Percentiles rank a stretch among this genome's conserved stretches.
phyloP scores from a whole-genome alignment of 2,329 filamentous ascomycete species.

The Ustulina deusta region DNA sequence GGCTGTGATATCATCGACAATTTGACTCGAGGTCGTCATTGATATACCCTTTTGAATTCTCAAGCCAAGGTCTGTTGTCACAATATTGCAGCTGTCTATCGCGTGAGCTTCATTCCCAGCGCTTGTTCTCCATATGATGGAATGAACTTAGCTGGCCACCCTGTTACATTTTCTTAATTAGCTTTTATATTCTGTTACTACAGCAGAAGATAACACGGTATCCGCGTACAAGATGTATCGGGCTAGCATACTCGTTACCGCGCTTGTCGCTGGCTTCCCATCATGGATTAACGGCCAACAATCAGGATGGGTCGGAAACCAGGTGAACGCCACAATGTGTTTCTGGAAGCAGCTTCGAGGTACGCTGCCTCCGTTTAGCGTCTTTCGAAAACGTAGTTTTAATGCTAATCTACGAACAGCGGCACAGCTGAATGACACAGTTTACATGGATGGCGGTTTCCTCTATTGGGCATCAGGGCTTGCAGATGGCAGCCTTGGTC shows the following conservation, averaged over 20 bases:
- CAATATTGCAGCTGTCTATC: slow-evolving; percentile 37
- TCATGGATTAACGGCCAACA: slow-evolving; percentile 56
- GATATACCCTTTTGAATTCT: slow-evolving; percentile 38
- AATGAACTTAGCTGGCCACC: slow-evolving; percentile 40
- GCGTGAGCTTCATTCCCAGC: slow-evolving; percentile 24
- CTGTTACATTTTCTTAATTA: slow-evolving; percentile 28
- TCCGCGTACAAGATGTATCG: slow-evolving; percentile 48
- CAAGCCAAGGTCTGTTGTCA: slow-evolving; percentile 37
- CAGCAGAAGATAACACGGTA: slow-evolving; percentile 32
- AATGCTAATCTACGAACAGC: slow-evolving; percentile 54
- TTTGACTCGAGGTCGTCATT: slow-evolving; percentile 36
- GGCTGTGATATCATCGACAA: slow-evolving; percentile 33
- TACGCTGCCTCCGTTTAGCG: slow-evolving; percentile 28
- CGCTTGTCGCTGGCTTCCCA: slow-evolving; percentile 48
- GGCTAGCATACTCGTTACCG: slow-evolving; percentile 46
- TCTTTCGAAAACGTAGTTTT: background rate
- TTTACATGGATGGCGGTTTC: slow-evolving; percentile 74
- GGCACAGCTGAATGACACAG: slow-evolving; percentile 62
- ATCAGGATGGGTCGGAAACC: slow-evolving; percentile 61
- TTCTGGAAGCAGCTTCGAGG: slow-evolving; percentile 62
- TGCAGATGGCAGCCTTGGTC: slow-evolving; percentile 56
- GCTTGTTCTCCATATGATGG: slow-evolving; percentile 39
- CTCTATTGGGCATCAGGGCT: slow-evolving; percentile 66
- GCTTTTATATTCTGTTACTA: slow-evolving; percentile 28
- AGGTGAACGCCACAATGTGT: slow-evolving; percentile 71